phyloP scores from a whole-genome alignment of 2,329 filamentous ascomycete genomes.

The Fusarium zealandicum region DNA sequence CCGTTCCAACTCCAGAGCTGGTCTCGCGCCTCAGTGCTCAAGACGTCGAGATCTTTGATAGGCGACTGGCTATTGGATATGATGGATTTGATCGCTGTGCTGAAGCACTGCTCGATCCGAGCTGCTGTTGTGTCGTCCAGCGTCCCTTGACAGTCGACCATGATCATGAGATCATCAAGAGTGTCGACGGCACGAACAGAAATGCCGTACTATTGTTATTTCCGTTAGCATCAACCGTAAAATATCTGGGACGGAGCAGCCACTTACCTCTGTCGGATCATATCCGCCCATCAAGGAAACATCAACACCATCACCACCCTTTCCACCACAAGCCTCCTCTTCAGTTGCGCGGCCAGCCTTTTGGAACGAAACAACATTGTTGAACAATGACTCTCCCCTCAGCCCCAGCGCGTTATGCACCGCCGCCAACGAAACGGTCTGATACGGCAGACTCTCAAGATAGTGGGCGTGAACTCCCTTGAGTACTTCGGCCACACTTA shows the following conservation, averaged over 20 bases:
- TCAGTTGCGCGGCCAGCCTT: neutral
- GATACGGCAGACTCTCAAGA: slow-evolving; percentile 1
- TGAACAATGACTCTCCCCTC: neutral
- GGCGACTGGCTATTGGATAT: neutral
- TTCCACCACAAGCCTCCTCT: neutral
- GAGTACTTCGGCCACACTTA: neutral
- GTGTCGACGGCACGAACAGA: neutral
- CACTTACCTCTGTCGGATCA: slow-evolving; percentile 3
- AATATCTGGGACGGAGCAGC: neutral
- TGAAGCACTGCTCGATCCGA: slow-evolving; percentile 1
- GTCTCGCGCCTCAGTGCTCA: neutral
- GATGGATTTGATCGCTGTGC: neutral
- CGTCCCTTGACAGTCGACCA: neutral
- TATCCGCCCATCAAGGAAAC: neutral
- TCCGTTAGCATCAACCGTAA: neutral
- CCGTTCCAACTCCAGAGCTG: neutral
- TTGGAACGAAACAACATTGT: slow-evolving; percentile 4
- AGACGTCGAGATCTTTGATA: neutral
- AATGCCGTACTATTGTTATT: neutral
- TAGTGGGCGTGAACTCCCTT: neutral
- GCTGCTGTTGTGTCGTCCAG: neutral
- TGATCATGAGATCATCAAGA: neutral
- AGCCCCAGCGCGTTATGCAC: neutral
- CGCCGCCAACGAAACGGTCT: slow-evolving; percentile 5
- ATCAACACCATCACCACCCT: neutral